Base-by-base conservation (phyloP, 495 filamentous ascomycete genomes). In the Physcia stellaris region DNA sequence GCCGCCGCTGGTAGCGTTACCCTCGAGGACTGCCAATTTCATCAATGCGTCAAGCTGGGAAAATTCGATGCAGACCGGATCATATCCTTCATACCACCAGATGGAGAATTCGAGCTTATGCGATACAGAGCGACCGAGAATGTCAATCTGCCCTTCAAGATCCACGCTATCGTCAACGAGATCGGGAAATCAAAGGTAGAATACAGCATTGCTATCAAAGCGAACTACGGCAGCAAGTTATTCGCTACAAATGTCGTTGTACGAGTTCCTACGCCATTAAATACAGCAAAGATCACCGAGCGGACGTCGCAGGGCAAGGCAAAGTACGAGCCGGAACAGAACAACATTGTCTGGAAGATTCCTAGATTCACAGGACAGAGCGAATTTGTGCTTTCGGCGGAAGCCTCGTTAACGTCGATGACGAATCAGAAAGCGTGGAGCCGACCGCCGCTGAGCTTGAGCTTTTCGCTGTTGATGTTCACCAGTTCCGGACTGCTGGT, bases 91-190 rank as follows among this genome's bases (percentile, higher is more conserved):
- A 77, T 99, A 24, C 92, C 92, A 24, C 92, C 92, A 19, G 92
- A 99, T 61, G 92, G 92, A 45, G 88, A 95, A 51, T 99, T 99
- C 60, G 92, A 99, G 65, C 72, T 99, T 40, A 99, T 99, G 92
- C 80, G 86, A 16, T 99, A 99, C 63, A 85, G 92, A 45, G 88
- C 92, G n/a, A 96, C 90, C 16, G 92, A 99, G 58, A 96, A 99
- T 53, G 88, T 99, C 55, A 99, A 99, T 56, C 69, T 99, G 12
- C 92, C 92, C 6, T 99, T 99, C 72, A 94, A 94, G 58, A 86
- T 99, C 37, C 92, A 96, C 55, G 87, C 87, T 44, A 99, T 95
- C 50, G 90, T 99, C 50, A 92, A 93, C 54, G 92, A 99, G 57
- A 72, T 95, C 37, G 86, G 88, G 47, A 93, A 87, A 51, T 93